Conservation (phyloP, 208 protist genomes). For the Blechomonas ayalai region DNA sequence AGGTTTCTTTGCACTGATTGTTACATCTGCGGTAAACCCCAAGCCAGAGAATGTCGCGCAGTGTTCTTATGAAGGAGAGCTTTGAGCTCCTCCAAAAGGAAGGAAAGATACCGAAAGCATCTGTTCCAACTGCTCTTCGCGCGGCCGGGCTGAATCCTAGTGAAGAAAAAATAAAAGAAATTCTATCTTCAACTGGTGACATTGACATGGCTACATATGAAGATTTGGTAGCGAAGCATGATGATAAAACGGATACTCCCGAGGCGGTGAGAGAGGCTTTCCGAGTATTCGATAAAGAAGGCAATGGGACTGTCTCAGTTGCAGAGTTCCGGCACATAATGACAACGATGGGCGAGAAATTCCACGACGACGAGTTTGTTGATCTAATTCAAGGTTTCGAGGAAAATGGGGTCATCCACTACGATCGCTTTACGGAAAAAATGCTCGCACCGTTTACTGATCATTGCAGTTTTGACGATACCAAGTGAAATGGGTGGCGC, state of each 20-base stretch:
- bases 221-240: conserved; percentile 72
- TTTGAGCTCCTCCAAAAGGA: conserved; percentile 89
- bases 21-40: too few species aligned
- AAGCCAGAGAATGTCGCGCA: conserved; percentile 36
- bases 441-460: conserved; percentile 89
- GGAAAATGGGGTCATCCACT: conserved; percentile 85
- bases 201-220: conserved; percentile 82
- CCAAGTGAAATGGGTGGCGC: conserved; percentile 21
- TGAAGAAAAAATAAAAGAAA: conserved; percentile 86
- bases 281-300: conserved; percentile 95
- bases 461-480: conserved; percentile 55
- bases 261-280: conserved; percentile 96
- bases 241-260: conserved; percentile 87
- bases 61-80: conserved; percentile 76
- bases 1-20: too few species aligned
- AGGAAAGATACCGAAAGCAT: conserved; percentile 80
- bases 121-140: conserved; percentile 76
- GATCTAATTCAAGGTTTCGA: conserved; percentile 91
- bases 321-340: conserved; percentile 96
- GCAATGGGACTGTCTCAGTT: conserved; percentile 92
- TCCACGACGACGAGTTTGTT: conserved; percentile 92
- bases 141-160: conserved; percentile 90
- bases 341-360: conserved; percentile 96
- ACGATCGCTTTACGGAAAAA: conserved; percentile 84
- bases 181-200: conserved; percentile 68